Base-by-base conservation (phyloP, 805 yeast species). In the Naumovozyma castellii region DNA sequence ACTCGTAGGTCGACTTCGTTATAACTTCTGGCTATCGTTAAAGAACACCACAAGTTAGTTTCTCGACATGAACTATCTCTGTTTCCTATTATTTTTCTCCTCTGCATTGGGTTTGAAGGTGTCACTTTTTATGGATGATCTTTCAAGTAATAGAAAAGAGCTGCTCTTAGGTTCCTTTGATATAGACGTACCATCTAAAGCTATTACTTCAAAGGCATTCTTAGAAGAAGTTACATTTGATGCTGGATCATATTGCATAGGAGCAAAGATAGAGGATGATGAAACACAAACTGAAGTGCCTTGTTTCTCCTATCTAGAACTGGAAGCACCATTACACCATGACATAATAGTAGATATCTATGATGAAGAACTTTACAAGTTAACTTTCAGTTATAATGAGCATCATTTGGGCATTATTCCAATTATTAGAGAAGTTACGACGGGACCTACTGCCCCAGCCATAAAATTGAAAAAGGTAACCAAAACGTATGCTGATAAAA, bases 401-500 rank as follows among this genome's bases (percentile, higher is more conserved):
- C 36, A 22, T 5, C 42, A 36, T 3, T 34, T 40, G 3, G 61
- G 57, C 12, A 53, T 57, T 16, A 35, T 30, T 5, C 46, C 51
- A 3, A 25, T 27, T 2, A 35, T 49, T 1, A 41, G 46, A 35
- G 41, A 35, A 3, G 48, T 56, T n/a, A 32, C 18, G 4, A 29
- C 18, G 4, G 61, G 55, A 3, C 53, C 55, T 19, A 38, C 41
- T 12, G 50, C 59, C 12, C 44, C 48, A 15, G 51, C 51, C 2
- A 41, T 42, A 17, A 46, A 49, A 40, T 43, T 59, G 33, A 56
- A 50, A 39, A 59, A 55, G 39, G 37, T 41, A 4, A 57, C 62
- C 1, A 51, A 56, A 43, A 59, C 64, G 5, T 59, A 59, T 36
- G 53, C 56, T 17, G 56, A 54, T 25, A 52, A 49, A 44, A 53